Evolutionary conservation across 1,139 yeast species (phyloP).

Genomic region (Pichia sp.): DNA sequence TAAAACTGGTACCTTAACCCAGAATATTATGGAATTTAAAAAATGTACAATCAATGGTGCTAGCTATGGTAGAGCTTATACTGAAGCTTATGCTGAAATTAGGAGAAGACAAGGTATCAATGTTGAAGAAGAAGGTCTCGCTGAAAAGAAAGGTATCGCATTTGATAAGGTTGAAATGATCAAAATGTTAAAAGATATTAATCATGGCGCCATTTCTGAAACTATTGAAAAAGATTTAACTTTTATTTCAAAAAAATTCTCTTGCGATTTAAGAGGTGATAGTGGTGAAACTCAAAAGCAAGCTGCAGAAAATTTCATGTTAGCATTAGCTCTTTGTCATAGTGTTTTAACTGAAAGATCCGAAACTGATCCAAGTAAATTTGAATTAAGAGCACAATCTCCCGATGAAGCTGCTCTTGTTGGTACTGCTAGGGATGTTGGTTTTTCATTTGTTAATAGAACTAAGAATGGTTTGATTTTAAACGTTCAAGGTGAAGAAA

Average conservation of each 20-base stretch:
- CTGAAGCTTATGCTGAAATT: constrained; percentile 92
- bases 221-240: constrained; percentile 49
- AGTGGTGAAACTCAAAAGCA: constrained; percentile 52
- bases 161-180: constrained; percentile 66
- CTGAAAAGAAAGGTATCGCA: constrained; percentile 57
- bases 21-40: constrained; percentile 94
- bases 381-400: constrained; percentile 85
- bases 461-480: constrained; percentile 65
- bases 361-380: constrained; percentile 48
- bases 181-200: constrained; percentile 39
- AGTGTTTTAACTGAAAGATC: constrained; percentile 78
- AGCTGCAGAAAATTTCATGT: constrained; percentile 73
- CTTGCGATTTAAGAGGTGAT: constrained; percentile 45
- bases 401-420: constrained; percentile 98
- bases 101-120: constrained; percentile 84
- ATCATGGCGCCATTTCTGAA: constrained; percentile 25
- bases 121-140: constrained; percentile 58
- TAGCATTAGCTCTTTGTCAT: constrained; percentile 85
- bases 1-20: constrained; percentile 95
- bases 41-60: constrained; percentile 86
- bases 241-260: constrained; percentile 68
- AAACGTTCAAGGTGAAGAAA: constrained; percentile 66
- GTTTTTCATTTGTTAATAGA: constrained; percentile 73
- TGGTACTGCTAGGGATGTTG: constrained; percentile 87
- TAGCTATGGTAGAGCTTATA: constrained; percentile 88